Evolutionary conservation across 2,329 filamentous ascomycete genomes (phyloP), one percentile per base, ranked within the genome.

Genomic region (Cladophialophora bantiana): DNA sequence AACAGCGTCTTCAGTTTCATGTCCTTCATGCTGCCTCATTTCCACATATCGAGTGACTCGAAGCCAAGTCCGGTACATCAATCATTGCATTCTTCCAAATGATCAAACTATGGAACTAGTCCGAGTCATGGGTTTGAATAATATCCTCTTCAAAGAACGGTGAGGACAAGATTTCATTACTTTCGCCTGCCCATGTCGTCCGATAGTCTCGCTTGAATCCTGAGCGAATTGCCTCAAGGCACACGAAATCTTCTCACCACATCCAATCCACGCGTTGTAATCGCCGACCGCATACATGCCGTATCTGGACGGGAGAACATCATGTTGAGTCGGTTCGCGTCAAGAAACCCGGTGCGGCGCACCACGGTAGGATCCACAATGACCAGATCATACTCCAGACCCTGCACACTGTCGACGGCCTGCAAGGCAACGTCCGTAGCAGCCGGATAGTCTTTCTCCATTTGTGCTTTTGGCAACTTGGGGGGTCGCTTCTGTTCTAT

Each of bases 271-370:
- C 32, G 36, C 2, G 7, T 6, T 42, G 52, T 56, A 31, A 31
- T 66, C 35, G 52, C 64, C 64, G n/a, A 60, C 42, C 9, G 62
- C 64, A 15, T 66, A 66, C 9, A 66, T 36, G 12, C 64, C 64
- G 50, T 50, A 62, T 42, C 38, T 62, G 15, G 64, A 6, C 57
- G 36, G 3, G 64, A 66, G 50, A 66, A 66, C 20, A 66, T 40
- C 13, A 66, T 58, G 18, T 66, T 66, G 2, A 66, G 58, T 35
- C 64, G 38, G 9, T 66, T 50, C 38, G 26, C 48, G 2, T 48
- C 31, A 31, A 66, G 38, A 32, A 66, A 66, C 15, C 64, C 64
- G 9, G 64, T 18, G 20, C 32, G 38, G 26, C 31, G 32, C 13
- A 57, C 54, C 31, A 42, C 52, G 13, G 40, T 48, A 1, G 64